Percentiles rank a stretch among this genome's conserved stretches.
Evolutionary conservation across 441 rosid species (phyloP).

Genomic region (Manihot esculenta): DNA sequence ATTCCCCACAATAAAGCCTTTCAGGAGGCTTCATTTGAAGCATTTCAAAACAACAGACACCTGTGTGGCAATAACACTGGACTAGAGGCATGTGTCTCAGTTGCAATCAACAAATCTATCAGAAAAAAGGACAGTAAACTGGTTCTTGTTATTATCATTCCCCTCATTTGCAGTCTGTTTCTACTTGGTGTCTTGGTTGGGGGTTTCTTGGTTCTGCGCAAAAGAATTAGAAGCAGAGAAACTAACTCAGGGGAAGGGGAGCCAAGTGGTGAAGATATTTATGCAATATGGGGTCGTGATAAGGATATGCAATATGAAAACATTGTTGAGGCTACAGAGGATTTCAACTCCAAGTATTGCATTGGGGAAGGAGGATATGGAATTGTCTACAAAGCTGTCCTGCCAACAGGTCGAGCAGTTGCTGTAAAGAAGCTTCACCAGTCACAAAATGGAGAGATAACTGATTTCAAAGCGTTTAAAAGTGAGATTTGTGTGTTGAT

Average conservation of each 20-base stretch:
- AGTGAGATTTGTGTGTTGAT: conserved; percentile 14
- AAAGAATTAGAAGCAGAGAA: neutral
- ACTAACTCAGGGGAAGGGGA: neutral
- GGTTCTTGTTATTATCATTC: neutral
- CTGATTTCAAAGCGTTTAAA: conserved; percentile 1
- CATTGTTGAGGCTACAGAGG: conserved; percentile 10
- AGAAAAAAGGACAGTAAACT: neutral
- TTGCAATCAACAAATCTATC: neutral
- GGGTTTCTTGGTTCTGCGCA: neutral
- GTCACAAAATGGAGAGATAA: conserved; percentile 1
- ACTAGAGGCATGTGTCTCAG: neutral
- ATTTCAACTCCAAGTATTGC: conserved; percentile 12
- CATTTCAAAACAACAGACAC: neutral
- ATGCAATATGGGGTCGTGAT: too few relatives aligned
- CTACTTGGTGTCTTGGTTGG: neutral
- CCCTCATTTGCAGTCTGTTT: neutral
- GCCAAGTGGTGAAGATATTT: neutral
- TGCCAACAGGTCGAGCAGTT: conserved; percentile 7
- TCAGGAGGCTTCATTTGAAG: neutral
- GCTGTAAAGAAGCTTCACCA: conserved; percentile 19
- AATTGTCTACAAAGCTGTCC: conserved; percentile 12
- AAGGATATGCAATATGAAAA: conserved; percentile 10
- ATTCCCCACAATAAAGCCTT: neutral
- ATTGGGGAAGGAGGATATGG: conserved; percentile 17
- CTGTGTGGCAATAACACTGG: neutral